Base-by-base conservation (phyloP, 352 stramenopile species). In the Saprolegnia parasitica region DNA sequence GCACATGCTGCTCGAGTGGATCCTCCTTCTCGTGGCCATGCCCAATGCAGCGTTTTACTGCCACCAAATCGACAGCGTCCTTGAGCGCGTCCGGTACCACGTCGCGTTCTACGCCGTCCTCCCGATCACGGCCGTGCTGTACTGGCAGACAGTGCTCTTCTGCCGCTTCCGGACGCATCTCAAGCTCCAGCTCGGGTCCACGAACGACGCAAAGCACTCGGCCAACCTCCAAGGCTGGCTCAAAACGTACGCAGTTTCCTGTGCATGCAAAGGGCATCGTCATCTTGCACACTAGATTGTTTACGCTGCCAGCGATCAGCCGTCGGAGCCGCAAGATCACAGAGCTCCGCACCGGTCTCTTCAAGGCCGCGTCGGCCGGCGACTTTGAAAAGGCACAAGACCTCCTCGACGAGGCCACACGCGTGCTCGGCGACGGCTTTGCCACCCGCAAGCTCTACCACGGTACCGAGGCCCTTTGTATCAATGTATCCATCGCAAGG, bases 111-210 rank as follows among this genome's bases (percentile, higher is more conserved):
- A 84, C 65, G 83, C 82, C 5, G 77, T 77, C n/a, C 60, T 83
- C 18, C 65, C 84, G 23, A 73, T 89, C 21, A 87, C 79, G 77
- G 16, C 76, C 9, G 78, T 90, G 42, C 70, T 90, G 15, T 78
- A 83, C 42, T 80, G 74, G 56, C 84, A 92, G 70, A 80, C 88
- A 55, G 67, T 87, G 6, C 65, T 90, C 1, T 92, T 92, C 56
- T 87, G 79, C 24, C 81, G 81, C 45, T 93, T 93, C 39, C 73
- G 89, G 29, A 81, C 80, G 47, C 84, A 93, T 68, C 75, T 89
- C 21, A 90, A 90, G 70, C 78, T 93, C 0, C 84, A 93, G 40
- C 78, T 83, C 0, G 83, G 88, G 45, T 78, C 80, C 5, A 77
- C 71, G 0, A 88, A 92, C 60, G 84, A 90, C 70, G 73, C 81